These are phyloP conservation scores for Termitomyces sp. DNA, from an alignment of 768 basidiomycete species.

Conservation along the genomic window DNA sequence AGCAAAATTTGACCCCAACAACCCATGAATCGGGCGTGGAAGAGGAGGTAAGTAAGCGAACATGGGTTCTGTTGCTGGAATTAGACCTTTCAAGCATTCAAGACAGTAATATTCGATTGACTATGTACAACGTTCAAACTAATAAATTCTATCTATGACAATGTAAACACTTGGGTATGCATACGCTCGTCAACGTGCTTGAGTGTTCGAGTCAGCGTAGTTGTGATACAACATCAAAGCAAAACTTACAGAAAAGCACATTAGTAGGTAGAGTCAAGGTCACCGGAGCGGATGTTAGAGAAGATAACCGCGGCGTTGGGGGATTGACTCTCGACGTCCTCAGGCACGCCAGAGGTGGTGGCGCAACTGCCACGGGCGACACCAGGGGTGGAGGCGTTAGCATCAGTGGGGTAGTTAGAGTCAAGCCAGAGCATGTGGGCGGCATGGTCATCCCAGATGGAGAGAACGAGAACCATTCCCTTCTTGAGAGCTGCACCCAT, in stretches of 20 bases:
- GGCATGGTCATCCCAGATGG: constrained; percentile 52
- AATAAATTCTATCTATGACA: not conserved
- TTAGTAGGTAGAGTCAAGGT: constrained; percentile 27
- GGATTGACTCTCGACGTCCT: constrained; percentile 35
- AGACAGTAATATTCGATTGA: too few relatives aligned
- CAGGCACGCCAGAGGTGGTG: constrained; percentile 42
- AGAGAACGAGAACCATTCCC: constrained; percentile 48
- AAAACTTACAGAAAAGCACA: not conserved
- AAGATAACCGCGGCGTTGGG: constrained; percentile 42
- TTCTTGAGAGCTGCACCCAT: constrained; percentile 32
- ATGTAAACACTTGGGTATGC: not conserved
- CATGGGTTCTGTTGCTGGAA: too few relatives aligned
- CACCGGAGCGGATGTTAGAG: constrained; percentile 54
- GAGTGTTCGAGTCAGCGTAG: not conserved
- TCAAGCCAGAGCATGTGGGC: constrained; percentile 59
- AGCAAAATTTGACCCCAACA: too few relatives aligned
- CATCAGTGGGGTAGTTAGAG: constrained; percentile 40
- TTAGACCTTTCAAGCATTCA: too few relatives aligned
- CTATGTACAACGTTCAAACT: not conserved
- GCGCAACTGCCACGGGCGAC: constrained; percentile 49
- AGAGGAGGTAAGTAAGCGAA: too few relatives aligned
- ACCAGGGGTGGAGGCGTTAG: constrained; percentile 30
- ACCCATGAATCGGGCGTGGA: too few relatives aligned
- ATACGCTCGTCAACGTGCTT: not conserved
- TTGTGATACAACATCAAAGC: not conserved